Percentiles rank a stretch among this genome's conserved stretches.
These are phyloP conservation scores for Fennellomyces sp. DNA, from an alignment of 371 early-diverging fungal genomes.

Conservation along the genomic window DNA sequence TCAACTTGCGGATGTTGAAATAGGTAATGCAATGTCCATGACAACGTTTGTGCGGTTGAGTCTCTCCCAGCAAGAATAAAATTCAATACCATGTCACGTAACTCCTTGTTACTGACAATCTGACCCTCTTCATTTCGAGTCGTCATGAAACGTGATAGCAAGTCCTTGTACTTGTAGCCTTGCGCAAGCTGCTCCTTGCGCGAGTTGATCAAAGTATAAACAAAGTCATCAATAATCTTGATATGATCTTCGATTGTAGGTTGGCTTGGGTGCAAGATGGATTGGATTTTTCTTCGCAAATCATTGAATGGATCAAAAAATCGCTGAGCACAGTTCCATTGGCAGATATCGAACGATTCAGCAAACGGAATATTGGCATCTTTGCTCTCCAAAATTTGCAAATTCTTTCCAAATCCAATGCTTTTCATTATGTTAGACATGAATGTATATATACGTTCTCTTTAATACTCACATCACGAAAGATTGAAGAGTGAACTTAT, in stretches of 20 bases:
- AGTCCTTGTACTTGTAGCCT: slow-evolving; percentile 51
- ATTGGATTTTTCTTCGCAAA: slow-evolving; percentile 32
- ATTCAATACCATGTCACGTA: slow-evolving; percentile 71
- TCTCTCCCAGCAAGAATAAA: slow-evolving; percentile 70
- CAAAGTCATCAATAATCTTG: slow-evolving; percentile 50
- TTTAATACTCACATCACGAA: slow-evolving; percentile 46
- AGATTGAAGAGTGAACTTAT: slow-evolving; percentile 60
- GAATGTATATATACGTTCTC: slow-evolving; percentile 5
- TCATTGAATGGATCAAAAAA: slow-evolving; percentile 56
- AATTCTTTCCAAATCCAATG: slow-evolving; percentile 1
- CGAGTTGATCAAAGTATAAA: slow-evolving; percentile 37
- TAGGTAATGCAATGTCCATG: slow-evolving; percentile 70
- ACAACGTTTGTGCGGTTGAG: slow-evolving; percentile 73
- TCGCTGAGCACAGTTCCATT: slow-evolving; percentile 39
- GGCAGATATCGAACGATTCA: slow-evolving; percentile 48
- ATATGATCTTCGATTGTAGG: slow-evolving; percentile 45
- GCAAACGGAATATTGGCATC: slow-evolving; percentile 50
- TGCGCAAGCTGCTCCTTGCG: slow-evolving; percentile 38
- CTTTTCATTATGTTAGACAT: background rate
- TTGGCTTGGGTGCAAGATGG: slow-evolving; percentile 28
- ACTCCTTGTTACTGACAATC: slow-evolving; percentile 47
- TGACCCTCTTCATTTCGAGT: slow-evolving; percentile 57
- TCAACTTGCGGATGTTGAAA: slow-evolving; percentile 54
- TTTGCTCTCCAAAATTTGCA: slow-evolving; percentile 16
- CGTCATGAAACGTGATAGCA: slow-evolving; percentile 66